Evolutionary conservation across 768 basidiomycete species (phyloP).

Genomic region (Termitomyces sp.): DNA sequence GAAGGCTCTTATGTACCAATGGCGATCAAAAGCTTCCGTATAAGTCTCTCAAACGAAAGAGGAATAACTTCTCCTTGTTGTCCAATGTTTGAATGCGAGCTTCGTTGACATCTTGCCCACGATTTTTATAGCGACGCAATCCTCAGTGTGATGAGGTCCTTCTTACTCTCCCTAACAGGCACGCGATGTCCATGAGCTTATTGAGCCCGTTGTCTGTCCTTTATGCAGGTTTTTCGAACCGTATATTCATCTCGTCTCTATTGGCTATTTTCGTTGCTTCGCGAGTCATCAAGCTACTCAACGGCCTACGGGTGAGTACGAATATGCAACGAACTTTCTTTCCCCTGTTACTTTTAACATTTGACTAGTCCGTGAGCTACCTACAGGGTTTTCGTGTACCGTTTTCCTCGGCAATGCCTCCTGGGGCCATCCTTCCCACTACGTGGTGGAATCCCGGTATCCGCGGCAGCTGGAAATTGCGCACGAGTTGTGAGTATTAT

Average conservation of each 20-base stretch:
- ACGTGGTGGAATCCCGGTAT: slow-evolving; percentile 36
- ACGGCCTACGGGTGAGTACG: neutral
- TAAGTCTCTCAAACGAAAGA: too few relatives aligned
- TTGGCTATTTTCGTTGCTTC: neutral
- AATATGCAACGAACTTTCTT: neutral
- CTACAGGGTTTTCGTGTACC: slow-evolving; percentile 32
- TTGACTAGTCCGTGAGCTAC: slow-evolving; percentile 23
- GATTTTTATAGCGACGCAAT: too few relatives aligned
- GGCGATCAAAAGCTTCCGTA: too few relatives aligned
- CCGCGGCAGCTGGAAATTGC: slow-evolving; percentile 26
- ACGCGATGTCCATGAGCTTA: neutral
- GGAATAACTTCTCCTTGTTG: too few relatives aligned
- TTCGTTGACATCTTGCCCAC: too few relatives aligned
- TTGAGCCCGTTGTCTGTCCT: neutral
- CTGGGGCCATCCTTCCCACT: slow-evolving; percentile 29
- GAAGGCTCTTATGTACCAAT: too few relatives aligned
- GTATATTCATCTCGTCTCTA: neutral
- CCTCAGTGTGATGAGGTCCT: too few relatives aligned
- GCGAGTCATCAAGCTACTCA: neutral
- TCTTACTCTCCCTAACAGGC: neutral
- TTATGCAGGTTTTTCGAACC: neutral
- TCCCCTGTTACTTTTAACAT: neutral
- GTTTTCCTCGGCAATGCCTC: slow-evolving; percentile 28
- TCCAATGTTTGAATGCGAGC: too few relatives aligned
- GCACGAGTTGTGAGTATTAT: slow-evolving; percentile 20